Evolutionary conservation across 805 yeast genomes (phyloP).

Genomic region (Groenewaldozyma tartarivorans): DNA sequence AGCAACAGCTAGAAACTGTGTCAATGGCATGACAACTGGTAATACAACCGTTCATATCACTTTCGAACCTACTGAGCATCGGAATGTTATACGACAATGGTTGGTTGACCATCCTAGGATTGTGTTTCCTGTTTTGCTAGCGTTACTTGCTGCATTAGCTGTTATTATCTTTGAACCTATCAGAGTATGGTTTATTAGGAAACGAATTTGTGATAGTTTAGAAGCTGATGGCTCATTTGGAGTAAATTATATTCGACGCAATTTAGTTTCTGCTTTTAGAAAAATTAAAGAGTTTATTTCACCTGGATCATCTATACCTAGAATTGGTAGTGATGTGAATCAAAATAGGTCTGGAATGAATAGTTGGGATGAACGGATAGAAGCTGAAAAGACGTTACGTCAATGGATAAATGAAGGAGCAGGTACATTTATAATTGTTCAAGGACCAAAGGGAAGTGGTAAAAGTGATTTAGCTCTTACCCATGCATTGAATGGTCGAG

Average conservation of each 20-base stretch:
- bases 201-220: conserved; percentile 40
- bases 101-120: conserved; percentile 71
- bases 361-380: conserved; percentile 63
- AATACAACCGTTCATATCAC: conserved; percentile 64
- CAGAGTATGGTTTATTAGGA: conserved; percentile 66
- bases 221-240: conserved; percentile 6
- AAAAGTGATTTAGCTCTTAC: conserved; percentile 69
- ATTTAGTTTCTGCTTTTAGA: not conserved
- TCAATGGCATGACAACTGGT: conserved; percentile 58
- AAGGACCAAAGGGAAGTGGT: conserved; percentile 96
- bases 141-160: conserved; percentile 70
- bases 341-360: conserved; percentile 7
- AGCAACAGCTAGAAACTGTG: conserved; percentile 80
- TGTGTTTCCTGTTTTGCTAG: conserved; percentile 70
- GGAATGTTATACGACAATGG: conserved; percentile 39
- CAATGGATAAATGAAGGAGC: conserved; percentile 81
- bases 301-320: not conserved
- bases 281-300: not conserved
- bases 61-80: conserved; percentile 51
- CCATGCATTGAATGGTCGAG: conserved; percentile 51
- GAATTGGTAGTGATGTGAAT: not conserved
- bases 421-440: conserved; percentile 80
- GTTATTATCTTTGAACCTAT: conserved; percentile 90
- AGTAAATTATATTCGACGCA: conserved; percentile 1
- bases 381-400: conserved; percentile 56